Conservation (phyloP, 2,329 filamentous ascomycete species). For the Ascochyta koolunga region DNA sequence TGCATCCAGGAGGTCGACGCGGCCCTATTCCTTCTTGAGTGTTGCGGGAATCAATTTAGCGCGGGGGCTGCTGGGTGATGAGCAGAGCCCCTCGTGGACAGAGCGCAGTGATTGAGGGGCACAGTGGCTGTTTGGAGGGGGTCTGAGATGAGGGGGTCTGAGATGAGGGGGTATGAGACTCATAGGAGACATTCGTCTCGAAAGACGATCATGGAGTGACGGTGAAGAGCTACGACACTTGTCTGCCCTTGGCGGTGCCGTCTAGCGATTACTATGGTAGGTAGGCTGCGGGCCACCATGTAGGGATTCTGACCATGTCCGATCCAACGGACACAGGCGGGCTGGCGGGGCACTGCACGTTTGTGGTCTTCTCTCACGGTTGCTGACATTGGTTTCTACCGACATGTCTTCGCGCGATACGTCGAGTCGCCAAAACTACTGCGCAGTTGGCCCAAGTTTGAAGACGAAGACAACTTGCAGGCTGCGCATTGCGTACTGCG, state of each 20-base stretch:
- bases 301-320: conserved; percentile 21
- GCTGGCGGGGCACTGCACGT: conserved; percentile 14
- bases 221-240: conserved; percentile 22
- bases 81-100: conserved; percentile 27
- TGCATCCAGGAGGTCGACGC: conserved; percentile 39
- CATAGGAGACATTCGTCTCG: conserved; percentile 8
- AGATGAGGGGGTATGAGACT: conserved; percentile 1
- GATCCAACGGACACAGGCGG: conserved; percentile 17
- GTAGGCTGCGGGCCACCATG: conserved; percentile 24
- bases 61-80: conserved; percentile 39
- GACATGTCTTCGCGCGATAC: neutral
- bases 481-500: neutral
- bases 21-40: conserved; percentile 39
- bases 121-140: conserved; percentile 12
- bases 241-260: conserved; percentile 16
- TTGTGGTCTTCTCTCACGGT: conserved; percentile 1
- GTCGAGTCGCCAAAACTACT: neutral
- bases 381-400: neutral
- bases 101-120: conserved; percentile 18
- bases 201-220: conserved; percentile 8
- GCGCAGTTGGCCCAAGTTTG: neutral
- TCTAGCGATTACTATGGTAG: conserved; percentile 23
- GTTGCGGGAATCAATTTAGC: conserved; percentile 43
- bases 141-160: conserved; percentile 2
- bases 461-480: neutral